Evolutionary conservation across 208 protist genomes (phyloP), one percentile per base, ranked within the genome.

Genomic region (Trypanosoma caninum): DNA sequence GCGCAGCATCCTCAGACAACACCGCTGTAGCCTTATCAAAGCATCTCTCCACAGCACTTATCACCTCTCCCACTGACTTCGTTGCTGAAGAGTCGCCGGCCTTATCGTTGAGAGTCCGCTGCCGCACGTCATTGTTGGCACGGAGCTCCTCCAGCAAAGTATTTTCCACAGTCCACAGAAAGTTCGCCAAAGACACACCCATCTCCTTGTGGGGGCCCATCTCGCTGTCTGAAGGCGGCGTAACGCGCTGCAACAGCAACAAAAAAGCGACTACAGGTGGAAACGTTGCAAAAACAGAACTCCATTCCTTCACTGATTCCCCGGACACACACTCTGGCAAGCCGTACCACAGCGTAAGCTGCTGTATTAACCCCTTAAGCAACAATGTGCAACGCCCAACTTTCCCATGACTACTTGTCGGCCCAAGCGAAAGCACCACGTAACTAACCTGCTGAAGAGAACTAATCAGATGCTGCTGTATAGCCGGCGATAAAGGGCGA

Each of bases 171-270:
- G 54, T 46, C 37, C 65, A 55, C 8, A 69, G 22, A 48, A 64
- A 76, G 5, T 3, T 18, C 14, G 42, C 59, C 10, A 30, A n/a
- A 9, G 38, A 65, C 23, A 66, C 30, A 10, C 47, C 54, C 54
- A 74, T 48, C n/a, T 46, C 27, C 2, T 50, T 45, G 42, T 37
- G 31, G 42, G 61, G 69, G 22, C 40, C 59, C 54, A 33, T 57
- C 10, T 34, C 20, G 3, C 14, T 28, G 28, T 6, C 27, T 8
- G 42, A 41, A 18, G 61, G 11, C 18, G n/a, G 53, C 8, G 42
- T 22, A 40, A 63, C 40, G 33, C 69, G 75, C 44, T 81, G 75
- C 25, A 81, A 44, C 0, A 81, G 54, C 16, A 81, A 57, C 38
- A 77, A 59, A 18, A 56, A 59, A 16, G 69, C 35, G 28, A 77